Evolutionary conservation across 257 asterid species (phyloP), one percentile per base, ranked within the genome.

Genomic region (Ilex asprella): DNA sequence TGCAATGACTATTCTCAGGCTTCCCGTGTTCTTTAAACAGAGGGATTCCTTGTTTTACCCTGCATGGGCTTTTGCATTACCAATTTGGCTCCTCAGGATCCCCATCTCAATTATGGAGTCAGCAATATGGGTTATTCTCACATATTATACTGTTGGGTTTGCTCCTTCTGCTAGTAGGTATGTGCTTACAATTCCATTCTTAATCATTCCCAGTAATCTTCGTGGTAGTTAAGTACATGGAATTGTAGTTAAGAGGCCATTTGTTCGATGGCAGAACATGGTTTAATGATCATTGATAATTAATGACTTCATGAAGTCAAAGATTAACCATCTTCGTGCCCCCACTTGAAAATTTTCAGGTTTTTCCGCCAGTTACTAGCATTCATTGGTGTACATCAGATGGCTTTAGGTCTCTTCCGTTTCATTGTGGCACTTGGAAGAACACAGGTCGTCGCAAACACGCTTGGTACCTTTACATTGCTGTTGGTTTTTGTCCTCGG

Each of bases 351-450:
- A n/a, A 55, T 12, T 58, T 13, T 12, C 75, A 77, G 93, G 74
- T 86, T 83, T 67, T 83, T 86, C 62, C 72, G 73, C 47, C 94
- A 86, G 53, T 75, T 75, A 58, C 65, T 86, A 80, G 94, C 88
- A 4, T 86, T 75, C 69, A 78, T 86, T 30, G 94, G 84, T 3
- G 51, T 83, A 14, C 94, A 86, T 70, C 94, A 86, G 76, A 83
- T 83, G 90, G 90, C 88, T 0, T 74, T 86, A 67, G 83, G 86
- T n/a, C 84, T 86, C 35, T 83, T 86, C n/a, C 87, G 94, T 52
- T 83, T 86, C 73, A 76, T 86, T 32, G 84, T 84, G 3, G 94
- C 86, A 27, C 81, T 86, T 29, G 94, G 87, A 66, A 81, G 90
- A 72, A 86, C 90, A 47, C 86, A 78, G 64, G 88, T 86, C 56